phyloP scores from a whole-genome alignment of 768 basidiomycete genomes.

The Kwoniella pini region DNA sequence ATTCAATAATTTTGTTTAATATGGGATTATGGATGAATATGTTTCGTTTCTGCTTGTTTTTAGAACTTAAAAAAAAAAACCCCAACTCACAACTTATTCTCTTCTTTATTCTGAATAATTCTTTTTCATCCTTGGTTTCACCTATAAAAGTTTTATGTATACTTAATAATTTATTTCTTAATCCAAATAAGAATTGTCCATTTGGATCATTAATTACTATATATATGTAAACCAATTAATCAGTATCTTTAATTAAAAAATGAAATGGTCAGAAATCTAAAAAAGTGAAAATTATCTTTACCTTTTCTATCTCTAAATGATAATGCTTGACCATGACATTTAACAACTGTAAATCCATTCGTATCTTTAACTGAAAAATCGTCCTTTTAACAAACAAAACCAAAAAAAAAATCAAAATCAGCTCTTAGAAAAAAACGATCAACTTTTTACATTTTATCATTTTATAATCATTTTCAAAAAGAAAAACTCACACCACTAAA shows the following conservation, averaged over 20 bases:
- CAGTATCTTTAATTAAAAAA: too few species aligned
- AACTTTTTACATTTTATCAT: too few species aligned
- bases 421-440: too few species aligned
- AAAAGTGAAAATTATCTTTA: constrained; percentile 31
- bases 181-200: constrained; percentile 45
- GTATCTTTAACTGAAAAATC: constrained; percentile 51
- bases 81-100: constrained; percentile 31
- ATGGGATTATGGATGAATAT: too few species aligned
- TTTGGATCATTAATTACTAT: constrained; percentile 49
- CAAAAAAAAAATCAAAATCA: too few species aligned
- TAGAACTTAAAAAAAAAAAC: too few species aligned
- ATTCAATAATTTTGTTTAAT: too few species aligned
- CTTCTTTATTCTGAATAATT: constrained; percentile 42
- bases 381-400: constrained; percentile 35
- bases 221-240: too few species aligned
- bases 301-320: constrained; percentile 51
- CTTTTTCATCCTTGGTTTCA: constrained; percentile 30
- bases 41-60: too few species aligned
- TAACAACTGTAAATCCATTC: constrained; percentile 39
- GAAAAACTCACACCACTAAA: constrained; percentile 49
- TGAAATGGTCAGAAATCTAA: too few species aligned
- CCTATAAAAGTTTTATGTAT: constrained; percentile 43
- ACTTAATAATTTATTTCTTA: constrained; percentile 47
- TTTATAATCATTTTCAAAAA: too few species aligned
- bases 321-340: constrained; percentile 45